Evolutionary conservation across 1,284 basidiomycete genomes (phyloP).

Genomic region (Mycena sp.): DNA sequence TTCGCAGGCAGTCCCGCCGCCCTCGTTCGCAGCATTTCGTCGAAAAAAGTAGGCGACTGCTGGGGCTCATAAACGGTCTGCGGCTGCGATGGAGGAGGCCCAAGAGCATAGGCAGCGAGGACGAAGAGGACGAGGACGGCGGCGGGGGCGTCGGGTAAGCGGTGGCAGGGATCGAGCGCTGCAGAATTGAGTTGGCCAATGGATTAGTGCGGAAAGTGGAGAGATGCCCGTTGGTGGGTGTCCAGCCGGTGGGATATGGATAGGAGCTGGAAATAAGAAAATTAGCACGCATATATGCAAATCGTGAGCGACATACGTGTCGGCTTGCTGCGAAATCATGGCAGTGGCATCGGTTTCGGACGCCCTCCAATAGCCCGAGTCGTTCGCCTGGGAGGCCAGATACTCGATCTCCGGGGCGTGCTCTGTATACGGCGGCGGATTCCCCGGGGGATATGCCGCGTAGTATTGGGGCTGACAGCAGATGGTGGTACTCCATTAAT

Average conservation of each 20-base stretch:
- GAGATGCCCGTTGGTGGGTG: conserved; percentile 43
- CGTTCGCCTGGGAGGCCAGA: conserved; percentile 51
- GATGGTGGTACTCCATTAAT: conserved; percentile 65
- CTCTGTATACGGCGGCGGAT: conserved; percentile 63
- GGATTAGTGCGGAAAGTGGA: conserved; percentile 60
- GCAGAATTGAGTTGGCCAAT: conserved; percentile 71
- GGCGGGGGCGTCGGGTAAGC: conserved; percentile 77
- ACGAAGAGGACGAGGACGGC: conserved; percentile 69
- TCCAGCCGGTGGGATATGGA: conserved; percentile 48
- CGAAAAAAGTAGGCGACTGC: conserved; percentile 70
- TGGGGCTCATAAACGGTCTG: conserved; percentile 54
- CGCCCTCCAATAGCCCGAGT: conserved; percentile 62
- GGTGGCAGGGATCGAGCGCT: conserved; percentile 62
- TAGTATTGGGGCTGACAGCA: conserved; percentile 69
- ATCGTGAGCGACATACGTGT: conserved; percentile 56
- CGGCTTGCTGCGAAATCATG: conserved; percentile 57
- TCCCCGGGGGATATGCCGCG: conserved; percentile 52
- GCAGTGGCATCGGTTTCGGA: conserved; percentile 59
- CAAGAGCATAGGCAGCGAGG: conserved; percentile 77
- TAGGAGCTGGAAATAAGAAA: conserved; percentile 45
- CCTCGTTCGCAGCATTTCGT: conserved; percentile 42
- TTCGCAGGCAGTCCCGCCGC: too few species aligned
- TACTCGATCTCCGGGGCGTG: conserved; percentile 64
- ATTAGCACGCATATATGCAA: conserved; percentile 35
- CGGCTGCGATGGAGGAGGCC: conserved; percentile 47